phyloP scores from a whole-genome alignment of 495 filamentous ascomycete species.

The Massariosphaeria phaeospora region DNA sequence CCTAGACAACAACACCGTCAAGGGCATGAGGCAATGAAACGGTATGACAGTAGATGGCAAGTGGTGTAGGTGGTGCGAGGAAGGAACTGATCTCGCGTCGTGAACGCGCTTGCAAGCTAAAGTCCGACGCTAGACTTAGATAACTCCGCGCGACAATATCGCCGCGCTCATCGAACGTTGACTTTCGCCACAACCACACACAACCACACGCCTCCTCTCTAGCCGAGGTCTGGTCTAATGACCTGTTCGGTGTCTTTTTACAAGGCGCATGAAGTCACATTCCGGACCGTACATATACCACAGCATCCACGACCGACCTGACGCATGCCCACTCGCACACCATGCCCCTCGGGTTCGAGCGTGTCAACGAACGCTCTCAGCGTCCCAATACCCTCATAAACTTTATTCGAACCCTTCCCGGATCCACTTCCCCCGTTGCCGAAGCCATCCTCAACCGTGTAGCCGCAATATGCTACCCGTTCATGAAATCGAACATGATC shows the following conservation, averaged over 20 bases:
- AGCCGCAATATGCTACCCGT: slow-evolving; percentile 68
- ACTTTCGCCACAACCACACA: too few relatives aligned
- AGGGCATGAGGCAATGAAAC: too few relatives aligned
- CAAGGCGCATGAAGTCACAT: too few relatives aligned
- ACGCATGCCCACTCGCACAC: slow-evolving; percentile 16
- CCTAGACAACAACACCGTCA: too few relatives aligned
- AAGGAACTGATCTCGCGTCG: slow-evolving; percentile 9
- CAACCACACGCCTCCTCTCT: too few relatives aligned
- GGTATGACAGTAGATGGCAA: too few relatives aligned
- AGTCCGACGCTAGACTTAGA: not conserved
- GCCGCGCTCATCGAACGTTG: too few relatives aligned
- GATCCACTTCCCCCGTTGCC: slow-evolving; percentile 53
- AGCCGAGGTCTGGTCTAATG: too few relatives aligned
- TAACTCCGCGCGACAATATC: too few relatives aligned
- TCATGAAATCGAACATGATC: slow-evolving; percentile 67
- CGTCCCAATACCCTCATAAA: slow-evolving; percentile 65
- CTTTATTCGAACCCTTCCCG: slow-evolving; percentile 71
- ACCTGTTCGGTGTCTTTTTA: too few relatives aligned
- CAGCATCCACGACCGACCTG: not conserved
- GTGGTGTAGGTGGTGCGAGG: too few relatives aligned
- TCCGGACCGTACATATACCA: too few relatives aligned
- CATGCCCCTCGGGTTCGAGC: slow-evolving; percentile 66
- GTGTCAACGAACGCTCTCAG: slow-evolving; percentile 60
- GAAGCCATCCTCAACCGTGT: slow-evolving; percentile 70
- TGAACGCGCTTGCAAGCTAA: slow-evolving; percentile 13